Evolutionary conservation across 2,329 filamentous ascomycete genomes (phyloP), one percentile per base, ranked within the genome.

Genomic region (Diaporthe sp.): DNA sequence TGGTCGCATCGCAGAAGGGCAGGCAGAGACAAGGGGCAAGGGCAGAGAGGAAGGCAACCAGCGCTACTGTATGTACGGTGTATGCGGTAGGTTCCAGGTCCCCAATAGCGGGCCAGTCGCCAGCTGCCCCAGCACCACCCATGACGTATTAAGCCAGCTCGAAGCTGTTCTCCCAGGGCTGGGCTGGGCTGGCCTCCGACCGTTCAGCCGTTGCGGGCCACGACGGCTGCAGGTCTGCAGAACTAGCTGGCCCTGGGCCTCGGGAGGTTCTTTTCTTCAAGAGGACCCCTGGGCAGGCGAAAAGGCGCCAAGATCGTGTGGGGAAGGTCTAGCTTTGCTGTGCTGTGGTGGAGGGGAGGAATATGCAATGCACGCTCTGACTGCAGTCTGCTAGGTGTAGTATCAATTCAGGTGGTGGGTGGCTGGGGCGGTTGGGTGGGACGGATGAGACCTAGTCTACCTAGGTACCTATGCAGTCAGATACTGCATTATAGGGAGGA

Each of bases 191-290:
- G 28, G 58, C 34, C 46, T 13, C 31, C 46, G 65, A 69, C 65
- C 46, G 34, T 69, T 55, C 49, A 55, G 65, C 65, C 65, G 49
- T 69, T 69, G 65, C 49, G 65, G 49, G 34, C 65, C 65, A 69
- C 12, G 65, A 42, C 65, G 13, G 34, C 62, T 53, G 62, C 46
- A 55, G 31, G 65, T 39, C 65, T 68, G 62, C 65, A 55, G 13
- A n/a, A 55, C 65, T 68, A 68, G 46, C 31, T 28, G 31, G 59
- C 25, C 46, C 17, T 51, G 44, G 44, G 31, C 44, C 44, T 39
- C 46, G 62, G 62, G 62, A 53, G 46, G 46, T 51, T 67, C 13
- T 7, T 68, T 68, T 68, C 62, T 39, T 68, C 62, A 68, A 25
- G 44, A 68, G 62, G 62, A 68, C 62, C 62, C 62, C 46, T 69